Conservation (phyloP, 768 basidiomycete species). For the Inosperma sp. region DNA sequence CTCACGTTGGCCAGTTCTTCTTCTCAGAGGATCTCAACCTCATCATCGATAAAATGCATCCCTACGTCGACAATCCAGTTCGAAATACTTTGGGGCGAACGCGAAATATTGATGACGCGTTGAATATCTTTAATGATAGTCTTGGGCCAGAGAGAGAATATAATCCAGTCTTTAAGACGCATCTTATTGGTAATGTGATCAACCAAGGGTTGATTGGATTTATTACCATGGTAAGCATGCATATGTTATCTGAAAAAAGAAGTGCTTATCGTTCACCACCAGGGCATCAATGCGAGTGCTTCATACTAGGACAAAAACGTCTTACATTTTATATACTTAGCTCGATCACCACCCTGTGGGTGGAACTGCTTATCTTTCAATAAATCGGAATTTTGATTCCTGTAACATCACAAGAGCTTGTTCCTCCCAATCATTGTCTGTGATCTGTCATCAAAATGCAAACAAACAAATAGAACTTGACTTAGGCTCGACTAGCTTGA, state of each 20-base stretch:
- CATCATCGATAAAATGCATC: constrained; percentile 51
- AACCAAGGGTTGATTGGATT: constrained; percentile 48
- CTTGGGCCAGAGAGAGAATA: constrained; percentile 46
- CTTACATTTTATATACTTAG: too few species aligned
- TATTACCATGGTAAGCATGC: constrained; percentile 48
- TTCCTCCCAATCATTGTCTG: too few species aligned
- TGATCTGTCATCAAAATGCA: too few species aligned
- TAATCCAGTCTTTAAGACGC: constrained; percentile 48
- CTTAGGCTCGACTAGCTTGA: too few species aligned
- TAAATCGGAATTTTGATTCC: too few species aligned
- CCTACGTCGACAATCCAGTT: constrained; percentile 48
- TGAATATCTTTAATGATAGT: constrained; percentile 51
- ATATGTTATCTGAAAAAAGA: background rate
- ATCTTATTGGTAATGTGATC: constrained; percentile 47
- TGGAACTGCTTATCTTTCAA: too few species aligned
- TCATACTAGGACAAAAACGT: constrained; percentile 34
- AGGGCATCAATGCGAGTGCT: constrained; percentile 41
- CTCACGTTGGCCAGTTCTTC: constrained; percentile 53
- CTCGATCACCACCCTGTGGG: too few species aligned
- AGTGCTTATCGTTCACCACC: background rate
- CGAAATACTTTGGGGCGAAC: constrained; percentile 45
- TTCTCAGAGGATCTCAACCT: constrained; percentile 51
- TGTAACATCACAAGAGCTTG: too few species aligned
- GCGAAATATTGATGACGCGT: constrained; percentile 49
- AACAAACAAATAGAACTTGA: too few species aligned